Evolutionary conservation across 805 yeast genomes (phyloP).

Genomic region (Lachancea dasiensis): DNA sequence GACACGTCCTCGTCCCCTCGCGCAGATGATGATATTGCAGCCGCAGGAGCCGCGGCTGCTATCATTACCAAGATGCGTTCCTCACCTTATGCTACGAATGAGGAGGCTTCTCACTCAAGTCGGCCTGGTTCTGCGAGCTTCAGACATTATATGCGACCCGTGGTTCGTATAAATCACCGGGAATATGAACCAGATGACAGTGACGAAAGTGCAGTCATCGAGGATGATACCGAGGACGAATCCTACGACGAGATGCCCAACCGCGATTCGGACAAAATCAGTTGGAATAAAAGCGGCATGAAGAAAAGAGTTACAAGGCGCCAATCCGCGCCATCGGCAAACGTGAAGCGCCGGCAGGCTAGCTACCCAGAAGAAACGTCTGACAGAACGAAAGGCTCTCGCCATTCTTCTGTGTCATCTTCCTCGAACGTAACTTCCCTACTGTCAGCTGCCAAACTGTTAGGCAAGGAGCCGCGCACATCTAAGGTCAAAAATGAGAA

Average conservation of each 20-base stretch:
- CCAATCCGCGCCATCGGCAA: slow-evolving; percentile 15
- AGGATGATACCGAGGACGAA: slow-evolving; percentile 18
- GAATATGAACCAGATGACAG: slow-evolving; percentile 15
- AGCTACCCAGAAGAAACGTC: slow-evolving; percentile 1
- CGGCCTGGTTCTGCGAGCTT: slow-evolving; percentile 29
- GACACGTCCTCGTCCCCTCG: slow-evolving; percentile 8
- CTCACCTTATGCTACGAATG: slow-evolving; percentile 26
- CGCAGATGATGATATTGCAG: slow-evolving; percentile 18
- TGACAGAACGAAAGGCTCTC: slow-evolving; percentile 1
- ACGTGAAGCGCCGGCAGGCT: slow-evolving; percentile 7
- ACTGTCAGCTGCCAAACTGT: slow-evolving; percentile 10
- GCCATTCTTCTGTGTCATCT: slow-evolving; percentile 8
- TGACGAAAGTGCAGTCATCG: slow-evolving; percentile 20
- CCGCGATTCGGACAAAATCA: slow-evolving; percentile 17
- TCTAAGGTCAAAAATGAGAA: slow-evolving; percentile 1
- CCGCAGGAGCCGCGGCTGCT: slow-evolving; percentile 28
- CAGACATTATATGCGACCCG: slow-evolving; percentile 20
- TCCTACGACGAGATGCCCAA: slow-evolving; percentile 5
- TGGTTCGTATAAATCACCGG: slow-evolving; percentile 23
- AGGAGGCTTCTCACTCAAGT: slow-evolving; percentile 13
- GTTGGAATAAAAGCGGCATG: slow-evolving; percentile 32
- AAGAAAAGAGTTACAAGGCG: slow-evolving; percentile 23
- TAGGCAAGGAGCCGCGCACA: slow-evolving; percentile 7
- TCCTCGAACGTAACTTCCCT: slow-evolving; percentile 9
- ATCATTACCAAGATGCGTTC: slow-evolving; percentile 32